A percentile compares a stretch with the other conserved stretches of the same genome.
Conservation (phyloP, 139 green algal species). For the Parachlorella kessleri region DNA sequence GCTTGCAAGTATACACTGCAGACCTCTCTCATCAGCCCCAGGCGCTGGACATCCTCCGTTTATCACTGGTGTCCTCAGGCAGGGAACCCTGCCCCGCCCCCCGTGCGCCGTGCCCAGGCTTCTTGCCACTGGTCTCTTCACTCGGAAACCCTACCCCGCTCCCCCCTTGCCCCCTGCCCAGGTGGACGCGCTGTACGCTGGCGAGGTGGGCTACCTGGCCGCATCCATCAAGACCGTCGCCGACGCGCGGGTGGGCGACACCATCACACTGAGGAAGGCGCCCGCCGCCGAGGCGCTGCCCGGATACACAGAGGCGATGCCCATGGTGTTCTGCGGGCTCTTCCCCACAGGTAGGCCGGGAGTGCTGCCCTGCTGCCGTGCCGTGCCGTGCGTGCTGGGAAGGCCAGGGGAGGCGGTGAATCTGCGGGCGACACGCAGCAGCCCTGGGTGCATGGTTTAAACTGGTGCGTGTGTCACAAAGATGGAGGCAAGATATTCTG, state of each 20-base stretch:
- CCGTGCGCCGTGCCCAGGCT: too few relatives aligned
- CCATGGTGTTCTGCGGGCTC: slow-evolving; percentile 98
- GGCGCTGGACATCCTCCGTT: too few relatives aligned
- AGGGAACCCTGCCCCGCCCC: too few relatives aligned
- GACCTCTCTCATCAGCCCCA: too few relatives aligned
- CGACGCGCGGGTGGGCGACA: slow-evolving; percentile 97
- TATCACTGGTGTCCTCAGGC: too few relatives aligned
- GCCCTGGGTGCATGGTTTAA: too few relatives aligned
- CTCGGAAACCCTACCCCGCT: neutral
- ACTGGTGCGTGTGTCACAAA: too few relatives aligned
- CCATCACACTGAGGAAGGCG: slow-evolving; percentile 80
- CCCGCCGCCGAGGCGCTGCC: slow-evolving; percentile 53
- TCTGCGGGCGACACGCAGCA: too few relatives aligned
- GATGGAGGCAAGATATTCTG: too few relatives aligned
- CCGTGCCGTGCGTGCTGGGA: too few relatives aligned
- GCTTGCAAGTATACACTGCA: too few relatives aligned
- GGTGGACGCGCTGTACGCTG: slow-evolving; percentile 86
- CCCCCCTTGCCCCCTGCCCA: slow-evolving; percentile 22
- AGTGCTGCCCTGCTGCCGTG: neutral
- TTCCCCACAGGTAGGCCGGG: slow-evolving; percentile 88
- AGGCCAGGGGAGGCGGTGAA: too few relatives aligned
- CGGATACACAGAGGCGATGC: slow-evolving; percentile 86
- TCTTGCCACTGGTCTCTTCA: neutral
- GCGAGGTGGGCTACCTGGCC: slow-evolving; percentile 94
- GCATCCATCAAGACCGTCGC: slow-evolving; percentile 89